These are phyloP conservation scores for Elymus sibiricus DNA, from an alignment of 176 grass and related monocot species.

Conservation along the genomic window DNA sequence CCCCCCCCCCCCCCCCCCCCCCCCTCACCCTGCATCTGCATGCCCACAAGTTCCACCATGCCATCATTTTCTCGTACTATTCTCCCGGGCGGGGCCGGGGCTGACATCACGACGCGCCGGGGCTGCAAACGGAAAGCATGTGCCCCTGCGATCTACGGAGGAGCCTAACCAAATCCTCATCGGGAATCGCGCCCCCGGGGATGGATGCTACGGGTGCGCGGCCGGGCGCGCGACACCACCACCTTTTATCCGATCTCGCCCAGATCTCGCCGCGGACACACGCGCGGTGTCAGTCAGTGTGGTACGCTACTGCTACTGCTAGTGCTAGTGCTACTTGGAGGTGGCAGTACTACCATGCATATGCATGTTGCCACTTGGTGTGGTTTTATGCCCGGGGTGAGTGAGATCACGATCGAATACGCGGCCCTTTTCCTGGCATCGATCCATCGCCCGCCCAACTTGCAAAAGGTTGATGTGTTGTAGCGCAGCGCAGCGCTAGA, in stretches of 20 bases:
- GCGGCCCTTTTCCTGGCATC: neutral
- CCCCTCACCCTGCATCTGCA: neutral
- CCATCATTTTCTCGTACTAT: neutral
- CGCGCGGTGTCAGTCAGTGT: neutral
- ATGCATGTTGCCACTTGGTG: neutral
- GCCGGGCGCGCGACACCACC: neutral
- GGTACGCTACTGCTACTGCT: too few relatives aligned
- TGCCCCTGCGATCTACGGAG: constrained; percentile 26
- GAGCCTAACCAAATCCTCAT: constrained; percentile 40
- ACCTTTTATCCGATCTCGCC: constrained; percentile 34
- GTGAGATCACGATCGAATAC: neutral
- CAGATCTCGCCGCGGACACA: constrained; percentile 21
- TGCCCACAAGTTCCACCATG: neutral
- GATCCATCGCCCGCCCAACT: constrained; percentile 2
- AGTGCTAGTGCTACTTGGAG: neutral
- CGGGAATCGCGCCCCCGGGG: neutral
- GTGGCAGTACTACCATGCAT: neutral
- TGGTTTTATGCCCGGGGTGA: neutral
- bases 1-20: too few relatives aligned
- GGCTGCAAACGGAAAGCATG: constrained; percentile 10
- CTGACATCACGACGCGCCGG: constrained; percentile 13
- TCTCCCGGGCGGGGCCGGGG: neutral
- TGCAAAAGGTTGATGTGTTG: neutral
- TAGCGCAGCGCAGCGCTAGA: neutral
- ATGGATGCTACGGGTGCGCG: too few relatives aligned